Conservation (phyloP, 2,329 filamentous ascomycete species). For the Periconia digitata region DNA sequence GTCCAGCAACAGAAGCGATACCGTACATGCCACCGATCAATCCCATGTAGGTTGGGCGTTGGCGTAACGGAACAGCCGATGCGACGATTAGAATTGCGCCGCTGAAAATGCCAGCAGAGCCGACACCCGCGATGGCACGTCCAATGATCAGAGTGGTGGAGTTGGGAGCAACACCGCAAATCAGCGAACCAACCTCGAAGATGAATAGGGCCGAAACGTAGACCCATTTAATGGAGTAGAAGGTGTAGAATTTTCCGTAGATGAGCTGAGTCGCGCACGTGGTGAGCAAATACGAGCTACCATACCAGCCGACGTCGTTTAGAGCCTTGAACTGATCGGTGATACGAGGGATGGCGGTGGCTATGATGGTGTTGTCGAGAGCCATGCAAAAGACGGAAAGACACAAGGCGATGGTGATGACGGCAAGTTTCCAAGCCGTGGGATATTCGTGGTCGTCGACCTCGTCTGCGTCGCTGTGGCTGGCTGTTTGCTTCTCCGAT, state of each 20-base stretch:
- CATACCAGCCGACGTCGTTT: constrained; percentile 52
- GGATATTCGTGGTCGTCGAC: constrained; percentile 40
- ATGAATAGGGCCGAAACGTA: constrained; percentile 49
- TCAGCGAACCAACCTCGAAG: constrained; percentile 55
- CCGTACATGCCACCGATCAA: constrained; percentile 54
- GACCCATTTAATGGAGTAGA: constrained; percentile 51
- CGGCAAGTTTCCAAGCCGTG: constrained; percentile 33
- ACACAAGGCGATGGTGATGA: constrained; percentile 38
- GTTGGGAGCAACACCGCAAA: constrained; percentile 55
- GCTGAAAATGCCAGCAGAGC: constrained; percentile 53
- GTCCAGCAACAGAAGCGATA: constrained; percentile 51
- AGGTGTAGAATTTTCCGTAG: constrained; percentile 50
- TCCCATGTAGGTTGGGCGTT: constrained; percentile 53
- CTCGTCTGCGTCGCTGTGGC: constrained; percentile 20
- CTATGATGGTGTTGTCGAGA: constrained; percentile 52
- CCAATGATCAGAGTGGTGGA: constrained; percentile 55
- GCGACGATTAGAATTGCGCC: constrained; percentile 53
- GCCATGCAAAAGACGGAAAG: constrained; percentile 44
- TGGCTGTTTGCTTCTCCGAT: constrained; percentile 5
- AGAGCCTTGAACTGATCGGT: constrained; percentile 52
- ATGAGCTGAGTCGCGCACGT: constrained; percentile 45
- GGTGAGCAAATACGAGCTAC: constrained; percentile 45
- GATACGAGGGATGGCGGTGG: constrained; percentile 52
- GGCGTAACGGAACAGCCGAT: constrained; percentile 47
- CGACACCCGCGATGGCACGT: constrained; percentile 54